These are phyloP conservation scores for Nemophila menziesii DNA, from an alignment of 257 asterid genomes.

Conservation along the genomic window DNA sequence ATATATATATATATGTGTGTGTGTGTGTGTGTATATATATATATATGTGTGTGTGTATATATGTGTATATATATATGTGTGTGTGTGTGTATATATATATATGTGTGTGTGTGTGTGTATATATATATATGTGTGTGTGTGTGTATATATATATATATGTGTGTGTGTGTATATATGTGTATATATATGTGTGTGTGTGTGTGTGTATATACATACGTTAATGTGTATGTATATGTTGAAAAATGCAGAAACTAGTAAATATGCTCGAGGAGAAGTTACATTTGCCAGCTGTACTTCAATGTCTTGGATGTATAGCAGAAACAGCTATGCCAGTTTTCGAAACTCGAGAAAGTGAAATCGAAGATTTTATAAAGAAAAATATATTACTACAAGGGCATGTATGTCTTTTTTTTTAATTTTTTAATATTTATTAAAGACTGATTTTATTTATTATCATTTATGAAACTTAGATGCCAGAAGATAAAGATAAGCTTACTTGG, in stretches of 20 bases:
- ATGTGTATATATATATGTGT: too few relatives aligned
- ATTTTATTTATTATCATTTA: slow-evolving; percentile 2
- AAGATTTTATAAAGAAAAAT: slow-evolving; percentile 60
- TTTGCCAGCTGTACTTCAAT: slow-evolving; percentile 93
- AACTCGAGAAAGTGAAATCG: slow-evolving; percentile 87
- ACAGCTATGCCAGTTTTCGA: slow-evolving; percentile 98
- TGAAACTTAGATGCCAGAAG: slow-evolving; percentile 44
- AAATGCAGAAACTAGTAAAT: slow-evolving; percentile 80
- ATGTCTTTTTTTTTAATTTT: slow-evolving; percentile 21
- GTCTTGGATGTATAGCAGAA: slow-evolving; percentile 97
- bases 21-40: not conserved
- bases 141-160: too few relatives aligned
- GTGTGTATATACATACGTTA: too few relatives aligned
- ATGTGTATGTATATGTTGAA: slow-evolving; percentile 5
- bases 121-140: too few relatives aligned
- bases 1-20: not conserved
- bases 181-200: too few relatives aligned
- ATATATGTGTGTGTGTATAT: not conserved
- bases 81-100: too few relatives aligned
- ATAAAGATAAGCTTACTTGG: slow-evolving; percentile 54
- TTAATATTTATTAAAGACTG: slow-evolving; percentile 4
- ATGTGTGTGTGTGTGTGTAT: slow-evolving; percentile 7
- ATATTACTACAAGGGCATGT: slow-evolving; percentile 67
- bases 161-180: slow-evolving; percentile 8
- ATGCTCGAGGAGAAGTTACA: slow-evolving; percentile 86